Evolutionary conservation across 2,329 filamentous ascomycete genomes (phyloP).

Genomic region (Coleophoma cylindrospora): DNA sequence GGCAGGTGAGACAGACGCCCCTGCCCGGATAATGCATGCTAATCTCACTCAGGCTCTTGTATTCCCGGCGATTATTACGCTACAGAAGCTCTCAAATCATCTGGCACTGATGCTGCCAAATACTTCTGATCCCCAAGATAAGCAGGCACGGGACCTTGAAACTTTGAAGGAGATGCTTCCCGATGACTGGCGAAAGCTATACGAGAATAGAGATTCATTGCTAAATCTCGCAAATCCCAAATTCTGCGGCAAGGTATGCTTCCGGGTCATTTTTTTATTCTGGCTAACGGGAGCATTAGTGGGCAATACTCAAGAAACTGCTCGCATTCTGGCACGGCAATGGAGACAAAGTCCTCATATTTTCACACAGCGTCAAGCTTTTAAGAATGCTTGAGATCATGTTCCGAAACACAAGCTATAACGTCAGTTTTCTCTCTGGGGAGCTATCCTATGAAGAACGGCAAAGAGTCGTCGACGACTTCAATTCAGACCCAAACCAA

Average conservation of each 20-base stretch:
- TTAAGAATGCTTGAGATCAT: conserved; percentile 79
- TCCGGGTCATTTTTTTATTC: neutral
- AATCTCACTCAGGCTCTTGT: conserved; percentile 65
- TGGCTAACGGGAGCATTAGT: conserved; percentile 34
- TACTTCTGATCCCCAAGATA: conserved; percentile 58
- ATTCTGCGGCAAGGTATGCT: conserved; percentile 73
- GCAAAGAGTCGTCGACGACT: conserved; percentile 77
- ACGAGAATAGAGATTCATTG: conserved; percentile 71
- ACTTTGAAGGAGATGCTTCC: conserved; percentile 73
- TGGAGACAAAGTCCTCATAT: conserved; percentile 92
- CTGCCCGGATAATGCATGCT: neutral
- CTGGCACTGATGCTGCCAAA: conserved; percentile 79
- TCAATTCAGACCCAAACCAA: conserved; percentile 80
- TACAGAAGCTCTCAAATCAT: conserved; percentile 90
- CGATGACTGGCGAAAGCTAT: conserved; percentile 68
- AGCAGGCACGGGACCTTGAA: conserved; percentile 72
- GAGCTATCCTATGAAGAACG: conserved; percentile 79
- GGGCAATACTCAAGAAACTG: conserved; percentile 84
- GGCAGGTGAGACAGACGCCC: conserved; percentile 33
- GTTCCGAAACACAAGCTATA: conserved; percentile 85
- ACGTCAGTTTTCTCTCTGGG: conserved; percentile 86
- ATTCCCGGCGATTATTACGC: conserved; percentile 75
- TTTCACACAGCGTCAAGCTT: conserved; percentile 85
- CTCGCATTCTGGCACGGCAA: conserved; percentile 85
- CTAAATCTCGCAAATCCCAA: conserved; percentile 78